phyloP scores from a whole-genome alignment of 805 yeast genomes.

The Yamadazyma sp. region DNA sequence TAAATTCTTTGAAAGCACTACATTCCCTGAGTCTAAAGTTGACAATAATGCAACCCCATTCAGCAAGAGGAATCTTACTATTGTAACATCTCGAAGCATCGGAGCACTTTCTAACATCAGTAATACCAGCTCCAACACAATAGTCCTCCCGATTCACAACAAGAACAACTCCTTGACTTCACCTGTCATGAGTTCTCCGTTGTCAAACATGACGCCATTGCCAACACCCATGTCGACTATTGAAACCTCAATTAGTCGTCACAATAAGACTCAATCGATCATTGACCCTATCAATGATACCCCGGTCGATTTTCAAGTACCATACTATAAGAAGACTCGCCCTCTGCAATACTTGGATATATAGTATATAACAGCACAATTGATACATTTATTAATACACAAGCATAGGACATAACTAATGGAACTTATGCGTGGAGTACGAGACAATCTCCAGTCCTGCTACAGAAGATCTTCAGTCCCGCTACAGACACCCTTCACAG shows the following conservation, averaged over 20 bases:
- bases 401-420: too few species aligned
- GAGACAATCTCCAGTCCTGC: too few species aligned
- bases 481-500: too few species aligned
- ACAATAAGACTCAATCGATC: conserved; percentile 14
- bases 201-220: conserved; percentile 30
- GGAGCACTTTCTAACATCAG: conserved; percentile 1
- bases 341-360: conserved; percentile 9
- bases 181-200: conserved; percentile 37
- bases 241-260: conserved; percentile 15
- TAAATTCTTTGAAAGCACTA: background rate
- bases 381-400: too few species aligned
- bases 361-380: conserved; percentile 1
- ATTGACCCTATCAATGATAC: conserved; percentile 41
- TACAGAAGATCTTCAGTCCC: too few species aligned
- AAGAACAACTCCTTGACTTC: conserved; percentile 20
- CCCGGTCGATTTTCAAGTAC: conserved; percentile 38
- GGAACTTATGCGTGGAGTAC: too few species aligned
- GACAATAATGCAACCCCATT: conserved; percentile 5
- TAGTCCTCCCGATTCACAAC: conserved; percentile 2
- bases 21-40: background rate
- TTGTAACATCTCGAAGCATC: conserved; percentile 1
- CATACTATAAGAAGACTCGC: conserved; percentile 15
- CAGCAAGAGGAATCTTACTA: conserved; percentile 6
- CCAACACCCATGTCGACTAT: conserved; percentile 26
- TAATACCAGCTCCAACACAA: background rate